phyloP scores from a whole-genome alignment of 2,329 filamentous ascomycete species.

The Acrocalymma vagum region DNA sequence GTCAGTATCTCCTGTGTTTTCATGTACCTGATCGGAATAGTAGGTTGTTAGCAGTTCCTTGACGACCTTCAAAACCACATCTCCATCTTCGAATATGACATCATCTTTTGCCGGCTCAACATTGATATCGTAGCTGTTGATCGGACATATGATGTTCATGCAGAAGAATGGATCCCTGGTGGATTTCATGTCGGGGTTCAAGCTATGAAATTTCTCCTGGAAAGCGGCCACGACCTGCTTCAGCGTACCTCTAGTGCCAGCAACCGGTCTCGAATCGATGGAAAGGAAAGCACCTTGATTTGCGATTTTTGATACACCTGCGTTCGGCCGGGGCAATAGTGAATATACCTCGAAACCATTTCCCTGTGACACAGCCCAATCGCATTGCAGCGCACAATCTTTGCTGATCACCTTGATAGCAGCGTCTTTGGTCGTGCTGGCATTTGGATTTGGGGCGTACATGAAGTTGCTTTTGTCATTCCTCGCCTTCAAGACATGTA shows the following conservation, averaged over 20 bases:
- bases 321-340: slow-evolving; percentile 64
- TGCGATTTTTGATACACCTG: slow-evolving; percentile 50
- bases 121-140: slow-evolving; percentile 74
- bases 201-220: slow-evolving; percentile 57
- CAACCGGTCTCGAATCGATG: slow-evolving; percentile 73
- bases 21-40: slow-evolving; percentile 47
- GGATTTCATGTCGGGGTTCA: slow-evolving; percentile 27
- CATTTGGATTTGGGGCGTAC: slow-evolving; percentile 65
- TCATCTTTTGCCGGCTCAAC: slow-evolving; percentile 77
- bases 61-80: slow-evolving; percentile 52
- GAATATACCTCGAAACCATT: slow-evolving; percentile 62
- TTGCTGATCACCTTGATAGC: slow-evolving; percentile 69
- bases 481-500: slow-evolving; percentile 66
- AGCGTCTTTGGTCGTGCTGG: slow-evolving; percentile 65
- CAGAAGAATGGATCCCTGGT: slow-evolving; percentile 67
- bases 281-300: slow-evolving; percentile 66
- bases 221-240: slow-evolving; percentile 68
- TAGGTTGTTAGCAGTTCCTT: slow-evolving; percentile 54
- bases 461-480: slow-evolving; percentile 64
- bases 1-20: no score
- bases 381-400: slow-evolving; percentile 64
- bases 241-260: slow-evolving; percentile 61
- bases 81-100: slow-evolving; percentile 70
- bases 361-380: slow-evolving; percentile 47
- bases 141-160: slow-evolving; percentile 69